Evolutionary conservation across 768 basidiomycete species (phyloP).

Genomic region (Termitomyces sp.): DNA sequence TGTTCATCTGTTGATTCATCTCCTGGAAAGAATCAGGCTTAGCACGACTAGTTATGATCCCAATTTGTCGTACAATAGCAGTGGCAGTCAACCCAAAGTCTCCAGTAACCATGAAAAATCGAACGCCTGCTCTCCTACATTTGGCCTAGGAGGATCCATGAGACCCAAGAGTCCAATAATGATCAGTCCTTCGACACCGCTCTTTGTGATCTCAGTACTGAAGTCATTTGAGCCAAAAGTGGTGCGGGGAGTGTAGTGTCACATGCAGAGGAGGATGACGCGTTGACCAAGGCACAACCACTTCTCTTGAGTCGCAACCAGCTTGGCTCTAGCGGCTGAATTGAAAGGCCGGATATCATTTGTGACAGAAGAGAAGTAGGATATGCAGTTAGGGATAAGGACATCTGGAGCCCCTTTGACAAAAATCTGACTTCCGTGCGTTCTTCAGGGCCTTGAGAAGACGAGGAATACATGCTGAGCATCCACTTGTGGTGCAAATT

Average conservation of each 20-base stretch:
- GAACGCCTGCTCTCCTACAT: conserved; percentile 45
- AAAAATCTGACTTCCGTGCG: conserved; percentile 24
- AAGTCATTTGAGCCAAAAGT: conserved; percentile 14
- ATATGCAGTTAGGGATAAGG: conserved; percentile 33
- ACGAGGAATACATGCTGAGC: conserved; percentile 32
- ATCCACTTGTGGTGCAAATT: conserved; percentile 56
- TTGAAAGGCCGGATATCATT: conserved; percentile 20
- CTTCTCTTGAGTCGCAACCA: conserved; percentile 24
- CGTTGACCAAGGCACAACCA: conserved; percentile 47
- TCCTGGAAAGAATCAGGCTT: too few relatives aligned
- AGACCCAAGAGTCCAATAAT: conserved; percentile 49
- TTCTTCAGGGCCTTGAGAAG: neutral
- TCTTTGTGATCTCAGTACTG: conserved; percentile 29
- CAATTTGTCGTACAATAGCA: conserved; percentile 41
- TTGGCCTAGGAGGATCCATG: conserved; percentile 47
- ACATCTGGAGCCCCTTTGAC: conserved; percentile 60
- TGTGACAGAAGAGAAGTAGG: conserved; percentile 1
- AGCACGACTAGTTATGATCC: conserved; percentile 29
- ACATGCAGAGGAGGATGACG: conserved; percentile 41
- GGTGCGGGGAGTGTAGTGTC: conserved; percentile 15
- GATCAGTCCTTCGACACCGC: conserved; percentile 30
- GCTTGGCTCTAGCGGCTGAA: conserved; percentile 9
- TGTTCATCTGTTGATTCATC: conserved; percentile 1
- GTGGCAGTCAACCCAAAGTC: conserved; percentile 50
- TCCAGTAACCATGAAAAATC: conserved; percentile 53